A percentile compares a stretch with the other conserved stretches of the same genome.
These are phyloP conservation scores for Dictyostelium brefeldianum DNA, from an alignment of 78 protist genomes.

Conservation along the genomic window DNA sequence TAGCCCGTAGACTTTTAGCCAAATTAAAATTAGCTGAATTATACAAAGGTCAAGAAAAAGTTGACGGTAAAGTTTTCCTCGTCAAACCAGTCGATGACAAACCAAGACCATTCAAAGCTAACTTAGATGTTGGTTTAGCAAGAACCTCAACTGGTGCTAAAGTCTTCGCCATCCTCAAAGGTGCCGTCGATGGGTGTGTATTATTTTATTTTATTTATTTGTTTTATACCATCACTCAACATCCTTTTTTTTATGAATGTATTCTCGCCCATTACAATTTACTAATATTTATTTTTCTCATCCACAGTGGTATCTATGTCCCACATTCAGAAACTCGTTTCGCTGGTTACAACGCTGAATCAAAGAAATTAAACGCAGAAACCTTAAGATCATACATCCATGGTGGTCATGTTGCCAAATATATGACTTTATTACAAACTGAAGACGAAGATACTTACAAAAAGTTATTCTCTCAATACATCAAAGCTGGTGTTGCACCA, in stretches of 20 bases:
- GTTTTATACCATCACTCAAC: too few species aligned
- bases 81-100: conserved; percentile 83
- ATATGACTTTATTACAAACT: conserved; percentile 96
- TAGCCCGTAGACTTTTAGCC: conserved; percentile 97
- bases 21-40: conserved; percentile 92
- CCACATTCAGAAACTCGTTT: conserved; percentile 98
- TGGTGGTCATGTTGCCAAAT: conserved; percentile 98
- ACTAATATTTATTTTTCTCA: too few species aligned
- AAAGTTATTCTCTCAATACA: conserved; percentile 92
- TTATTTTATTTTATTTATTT: too few species aligned
- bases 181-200: conserved; percentile 99
- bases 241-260: too few species aligned
- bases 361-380: conserved; percentile 91
- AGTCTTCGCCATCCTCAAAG: conserved; percentile 92
- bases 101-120: conserved; percentile 96
- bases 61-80: conserved; percentile 87
- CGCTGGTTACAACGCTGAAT: conserved; percentile 95
- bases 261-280: too few species aligned
- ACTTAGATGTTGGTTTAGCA: conserved; percentile 98
- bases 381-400: conserved; percentile 92
- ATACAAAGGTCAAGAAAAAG: conserved; percentile 91
- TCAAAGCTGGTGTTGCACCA: conserved; percentile 88
- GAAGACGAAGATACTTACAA: conserved; percentile 94
- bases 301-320: conserved; percentile 98
- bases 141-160: conserved; percentile 98